Conservation (phyloP, 345 rosid genomes). For the Excoecaria agallocha region DNA sequence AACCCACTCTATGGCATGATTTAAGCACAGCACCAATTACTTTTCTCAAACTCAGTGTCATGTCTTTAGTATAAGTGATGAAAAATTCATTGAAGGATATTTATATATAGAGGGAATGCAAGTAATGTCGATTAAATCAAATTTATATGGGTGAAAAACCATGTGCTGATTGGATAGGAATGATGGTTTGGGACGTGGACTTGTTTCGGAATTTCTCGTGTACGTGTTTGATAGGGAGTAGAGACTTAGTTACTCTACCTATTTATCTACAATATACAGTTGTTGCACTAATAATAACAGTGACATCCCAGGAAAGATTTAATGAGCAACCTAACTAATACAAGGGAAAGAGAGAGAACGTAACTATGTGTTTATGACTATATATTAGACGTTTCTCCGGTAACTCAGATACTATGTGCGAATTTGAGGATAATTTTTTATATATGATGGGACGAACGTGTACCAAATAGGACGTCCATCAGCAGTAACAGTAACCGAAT, state of each 20-base stretch:
- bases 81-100: background rate
- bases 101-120: background rate
- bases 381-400: no score
- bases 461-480: background rate
- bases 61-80: no score
- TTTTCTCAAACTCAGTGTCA: constrained; percentile 22
- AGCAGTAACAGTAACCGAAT: background rate
- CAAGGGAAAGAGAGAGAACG: no score
- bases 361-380: no score
- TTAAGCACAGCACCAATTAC: background rate
- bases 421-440: no score
- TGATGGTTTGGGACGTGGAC: background rate
- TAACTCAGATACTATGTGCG: no score
- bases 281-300: no score
- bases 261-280: no score
- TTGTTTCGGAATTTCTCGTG: background rate
- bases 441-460: background rate
- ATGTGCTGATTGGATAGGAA: background rate
- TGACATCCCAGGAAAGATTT: no score
- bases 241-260: no score
- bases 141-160: background rate
- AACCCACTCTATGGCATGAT: background rate
- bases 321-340: no score
- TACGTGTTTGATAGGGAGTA: background rate
- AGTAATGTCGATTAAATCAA: background rate